Evolutionary conservation across 768 basidiomycete species (phyloP), one percentile per base, ranked within the genome.

Genomic region (Lactarius vividus): DNA sequence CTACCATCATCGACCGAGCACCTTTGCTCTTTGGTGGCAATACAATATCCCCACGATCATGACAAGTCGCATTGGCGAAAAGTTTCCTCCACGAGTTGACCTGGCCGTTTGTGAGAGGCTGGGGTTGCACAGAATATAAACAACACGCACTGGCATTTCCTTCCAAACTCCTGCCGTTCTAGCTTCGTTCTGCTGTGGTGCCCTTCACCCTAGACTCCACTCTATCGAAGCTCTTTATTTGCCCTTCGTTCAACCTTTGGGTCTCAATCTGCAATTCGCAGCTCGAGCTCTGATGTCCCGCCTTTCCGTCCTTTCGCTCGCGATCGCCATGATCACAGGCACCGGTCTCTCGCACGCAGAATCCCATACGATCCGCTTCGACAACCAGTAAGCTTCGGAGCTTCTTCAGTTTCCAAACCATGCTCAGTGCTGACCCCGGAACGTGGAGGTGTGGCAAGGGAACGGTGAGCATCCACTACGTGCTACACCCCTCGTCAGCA

Each of bases 401-500:
- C 23, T 37, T 23, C 26, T 26, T 62, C 37, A 4, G 26, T 56
- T 37, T 55, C 10, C 31, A 61, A 15, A 29, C 9, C 28, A 18
- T 53, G 20, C 33, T 2, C 35, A 40, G 26, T 37, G 44, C 52
- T 59, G 52, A 59, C 35, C 20, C 20, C 29, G 33, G n/a, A 26
- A 23, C 54, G 6, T 56, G 15, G 35, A 81, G 81, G 55, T 81
- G 81, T 71, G 81, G 79, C 26, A 67, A 54, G 59, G 80, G 80
- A 63, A 74, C 72, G n/a, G 81, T 81, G 69, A 64, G 73, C 71
- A 39, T 16, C 26, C 59, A n/a, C 20, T 5, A 31, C 56, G n/a
- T 10, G 26, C 6, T 20, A 44, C 35, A 16, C 57, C 26, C 23
- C 11, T 37, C 35, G 35, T 37, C 35, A 37, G 35, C 46, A 2